Base-by-base conservation (phyloP, 2,329 filamentous ascomycete species). In the Hymenoscyphus infarciens region DNA sequence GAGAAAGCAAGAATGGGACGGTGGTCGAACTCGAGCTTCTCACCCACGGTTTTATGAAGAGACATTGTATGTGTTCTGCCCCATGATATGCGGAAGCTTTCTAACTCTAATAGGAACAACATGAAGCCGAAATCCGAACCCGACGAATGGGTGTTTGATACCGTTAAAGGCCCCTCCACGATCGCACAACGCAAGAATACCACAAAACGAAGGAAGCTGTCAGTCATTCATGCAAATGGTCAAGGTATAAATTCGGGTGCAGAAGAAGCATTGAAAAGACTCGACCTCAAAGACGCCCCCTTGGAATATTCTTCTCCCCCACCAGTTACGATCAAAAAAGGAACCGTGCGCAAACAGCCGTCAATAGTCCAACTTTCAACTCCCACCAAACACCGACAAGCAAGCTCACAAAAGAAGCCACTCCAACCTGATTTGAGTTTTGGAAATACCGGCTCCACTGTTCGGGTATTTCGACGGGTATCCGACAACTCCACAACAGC, bases 111-210 rank as follows among this genome's bases (percentile, higher is more conserved):
- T 62, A 84, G 81, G 57, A 85, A 89, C 69, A 87, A 85, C 8
- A 83, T 96, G 60, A 82, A 84, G 2, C 82, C 85, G 1, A 86
- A 81, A 68, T 81, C 85, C 42, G 88, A 92, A 5, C 82, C 90
- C 16, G 92, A 97, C 67, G 93, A 91, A 67, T 98, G 94, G 94
- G 89, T 96, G 1, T 98, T 98, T 74, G 94, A 97, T 72, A 98
- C 94, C 0, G 87, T 98, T 73, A 95, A 91, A 75, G 83, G 85
- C 11, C 76, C 81, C 7, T 76, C 81, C 7, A 91, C 90, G 0
- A 80, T 88, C 35, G 82, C 80, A 3, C 81, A 85, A 45, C 68
- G 79, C 63, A 79, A 84, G 69, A 85, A 82, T 45, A 76, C 79
- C 0, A 77, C 81, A 60, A 83, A 79, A 71, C 76, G 80, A 56